Evolutionary conservation across 306 rosid genomes (phyloP).

Genomic region (Prunus salicina): DNA sequence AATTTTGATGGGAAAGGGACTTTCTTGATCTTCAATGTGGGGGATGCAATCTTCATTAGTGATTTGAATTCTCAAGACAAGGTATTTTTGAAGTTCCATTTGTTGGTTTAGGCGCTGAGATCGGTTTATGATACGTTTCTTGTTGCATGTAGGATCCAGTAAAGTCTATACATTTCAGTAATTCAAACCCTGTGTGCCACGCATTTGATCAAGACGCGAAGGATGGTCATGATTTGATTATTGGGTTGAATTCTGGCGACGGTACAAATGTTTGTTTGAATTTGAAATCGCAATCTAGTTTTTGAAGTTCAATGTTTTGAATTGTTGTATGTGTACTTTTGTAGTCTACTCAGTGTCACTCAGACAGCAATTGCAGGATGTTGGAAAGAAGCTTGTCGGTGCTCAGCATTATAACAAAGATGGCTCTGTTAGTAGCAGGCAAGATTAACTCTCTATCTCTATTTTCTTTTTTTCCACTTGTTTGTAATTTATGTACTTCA

Average conservation of each 20-base stretch:
- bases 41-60: conserved; percentile 91
- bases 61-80: conserved; percentile 95
- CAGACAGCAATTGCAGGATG: conserved; percentile 98
- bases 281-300: conserved; percentile 13
- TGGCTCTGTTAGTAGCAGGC: conserved; percentile 89
- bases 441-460: conserved; percentile 25
- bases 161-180: conserved; percentile 92
- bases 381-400: conserved; percentile 92
- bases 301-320: conserved; percentile 29
- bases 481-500: not conserved
- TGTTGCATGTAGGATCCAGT: conserved; percentile 80
- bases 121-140: conserved; percentile 33
- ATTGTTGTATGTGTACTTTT: conserved; percentile 36
- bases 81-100: conserved; percentile 43
- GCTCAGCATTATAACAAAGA: conserved; percentile 97
- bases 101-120: conserved; percentile 14
- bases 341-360: conserved; percentile 95
- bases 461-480: not conserved
- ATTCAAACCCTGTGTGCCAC: conserved; percentile 83
- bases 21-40: conserved; percentile 84
- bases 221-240: conserved; percentile 97
- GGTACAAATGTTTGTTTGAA: conserved; percentile 43
- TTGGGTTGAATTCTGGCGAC: conserved; percentile 88
- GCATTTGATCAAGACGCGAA: conserved; percentile 89
- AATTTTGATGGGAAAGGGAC: conserved; percentile 95